Evolutionary conservation across 2,329 filamentous ascomycete species (phyloP), one percentile per base, ranked within the genome.

Genomic region (Alternaria infectoria): DNA sequence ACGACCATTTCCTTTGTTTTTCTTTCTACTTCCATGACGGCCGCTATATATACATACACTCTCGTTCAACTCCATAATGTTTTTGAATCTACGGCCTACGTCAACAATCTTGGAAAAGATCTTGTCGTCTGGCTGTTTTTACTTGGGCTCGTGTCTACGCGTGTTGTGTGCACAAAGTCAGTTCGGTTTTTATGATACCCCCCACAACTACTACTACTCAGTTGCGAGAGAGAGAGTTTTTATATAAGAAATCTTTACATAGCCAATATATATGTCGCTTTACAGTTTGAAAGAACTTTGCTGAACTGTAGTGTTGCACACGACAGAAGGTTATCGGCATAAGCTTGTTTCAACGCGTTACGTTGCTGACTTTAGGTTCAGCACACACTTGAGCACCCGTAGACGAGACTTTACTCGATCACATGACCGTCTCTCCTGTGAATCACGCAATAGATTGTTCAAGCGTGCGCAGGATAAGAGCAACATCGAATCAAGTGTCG

Each of bases 1-100:
- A 75, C 69, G 74, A 77, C 62, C 58, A 10, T 77, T 71, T 72
- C 71, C 62, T 78, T 70, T 77, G 72, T 76, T 17, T 56, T 59
- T 47, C 54, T 23, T 45, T 21, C 23, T 28, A 69, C 67, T 60
- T 74, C 67, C 73, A 71, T 26, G 59, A 59, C 62, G 59, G 64
- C 64, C 54, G 54, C 40, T 0, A 7, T 23, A 25, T 45, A 21
- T 26, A 43, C 17, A 40, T 40, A 21, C 13, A 43, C 25, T 56
- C 26, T 43, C 19, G 17, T 40, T 51, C 15, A 36, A 6, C 36
- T 12, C 26, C 45, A 28, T 71, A 67, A 67, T 69, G 69, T 70
- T 57, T 67, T 57, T 67, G 62, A 63, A 62, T 49, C 44, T 59
- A 52, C 60, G 59, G 64, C 49, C 59, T 45, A n/a, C n/a, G 15